Conservation (phyloP, 2,329 filamentous ascomycete genomes). For the Celoporthe dispersa region DNA sequence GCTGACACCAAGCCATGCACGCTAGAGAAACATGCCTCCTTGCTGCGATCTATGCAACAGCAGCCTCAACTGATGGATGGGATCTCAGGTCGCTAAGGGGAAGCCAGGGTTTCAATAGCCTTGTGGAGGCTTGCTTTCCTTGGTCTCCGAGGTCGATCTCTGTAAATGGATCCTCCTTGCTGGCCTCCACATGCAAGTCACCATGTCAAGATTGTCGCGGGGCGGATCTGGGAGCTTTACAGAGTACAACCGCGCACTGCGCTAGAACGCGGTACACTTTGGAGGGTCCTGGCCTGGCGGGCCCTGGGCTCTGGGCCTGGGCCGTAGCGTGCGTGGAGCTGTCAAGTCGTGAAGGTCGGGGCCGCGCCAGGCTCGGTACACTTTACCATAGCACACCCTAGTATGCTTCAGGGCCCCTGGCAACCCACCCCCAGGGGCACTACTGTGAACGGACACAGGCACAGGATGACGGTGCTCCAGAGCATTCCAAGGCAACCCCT, state of each 20-base stretch:
- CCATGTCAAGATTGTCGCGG: neutral
- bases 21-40: neutral
- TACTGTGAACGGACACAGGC: neutral
- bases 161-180: neutral
- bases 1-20: neutral
- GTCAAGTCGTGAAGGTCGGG: neutral
- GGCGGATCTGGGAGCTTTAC: neutral
- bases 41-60: neutral
- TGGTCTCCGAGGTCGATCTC: neutral
- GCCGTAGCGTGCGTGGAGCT: slow-evolving; percentile 1
- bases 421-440: neutral
- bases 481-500: slow-evolving; percentile 23
- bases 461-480: slow-evolving; percentile 1
- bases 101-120: slow-evolving; percentile 10
- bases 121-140: slow-evolving; percentile 1
- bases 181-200: neutral
- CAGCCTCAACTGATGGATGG: neutral
- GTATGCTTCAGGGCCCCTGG: neutral
- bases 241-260: neutral
- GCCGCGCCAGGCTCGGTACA: neutral
- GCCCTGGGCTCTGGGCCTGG: neutral
- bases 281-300: neutral
- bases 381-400: neutral
- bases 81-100: neutral
- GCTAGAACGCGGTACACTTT: slow-evolving; percentile 1